Evolutionary conservation across 2,329 filamentous ascomycete species (phyloP), one percentile per base, ranked within the genome.

Genomic region (Aspergillus sp.): DNA sequence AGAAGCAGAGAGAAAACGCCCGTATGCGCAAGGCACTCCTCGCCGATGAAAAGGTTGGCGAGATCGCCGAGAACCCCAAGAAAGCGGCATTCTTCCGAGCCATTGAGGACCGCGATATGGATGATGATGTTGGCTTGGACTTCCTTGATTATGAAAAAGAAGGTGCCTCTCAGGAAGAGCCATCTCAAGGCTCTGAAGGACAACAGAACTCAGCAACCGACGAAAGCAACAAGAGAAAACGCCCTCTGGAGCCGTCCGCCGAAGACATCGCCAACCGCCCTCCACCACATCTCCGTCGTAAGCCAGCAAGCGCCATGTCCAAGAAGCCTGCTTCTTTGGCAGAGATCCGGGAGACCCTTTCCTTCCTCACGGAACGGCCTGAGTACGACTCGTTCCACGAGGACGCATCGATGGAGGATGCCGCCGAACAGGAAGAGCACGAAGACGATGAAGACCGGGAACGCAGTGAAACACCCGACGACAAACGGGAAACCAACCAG

Each of bases 21-120:
- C 88, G 88, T 69, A 94, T 95, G 86, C 86, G 90, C 44, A 90
- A 89, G 64, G 87, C 90, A 6, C 76, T 98, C 7, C 79, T 95
- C 37, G 77, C 87, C 26, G 90, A 97, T 58, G 90, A 95, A 65
- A 88, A 89, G 32, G 82, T 98, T 55, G 88, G 86, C 61, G 90
- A 91, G 66, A 88, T 97, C 50, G 90, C 88, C 30, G 83, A 89
- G 61, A 90, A 94, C 57, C 88, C 88, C 2, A 90, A 91, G 61
- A 91, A 90, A 62, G 79, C 86, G 48, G 93, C 93, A 0, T 98
- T 98, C 71, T 77, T 98, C 54, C 83, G 83, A 51, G 89, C 89
- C 6, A 87, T 98, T 41, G 90, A 95, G 57, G 90, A 96, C 60
- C 80, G 80, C 39, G 86, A 84, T 75, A 76, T 56, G n/a, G 74